A percentile compares a stretch with the other conserved stretches of the same genome.
Evolutionary conservation across 208 protist genomes (phyloP).

Genomic region (Leishmania tropica): DNA sequence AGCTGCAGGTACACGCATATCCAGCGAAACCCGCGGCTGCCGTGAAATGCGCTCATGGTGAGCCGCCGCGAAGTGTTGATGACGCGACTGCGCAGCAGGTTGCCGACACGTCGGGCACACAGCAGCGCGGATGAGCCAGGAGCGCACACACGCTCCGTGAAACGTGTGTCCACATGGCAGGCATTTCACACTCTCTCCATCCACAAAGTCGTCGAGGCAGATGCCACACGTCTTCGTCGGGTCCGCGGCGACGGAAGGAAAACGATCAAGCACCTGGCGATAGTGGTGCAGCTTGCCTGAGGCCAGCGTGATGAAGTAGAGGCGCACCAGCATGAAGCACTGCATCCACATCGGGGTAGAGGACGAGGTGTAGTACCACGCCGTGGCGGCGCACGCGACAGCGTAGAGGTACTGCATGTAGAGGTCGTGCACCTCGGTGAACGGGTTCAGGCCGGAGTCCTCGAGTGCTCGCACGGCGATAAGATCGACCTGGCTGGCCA

Average conservation of each 20-base stretch:
- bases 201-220: conserved; percentile 68
- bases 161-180: conserved; percentile 87
- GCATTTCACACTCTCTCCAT: conserved; percentile 39
- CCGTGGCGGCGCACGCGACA: conserved; percentile 29
- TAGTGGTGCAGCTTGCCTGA: conserved; percentile 40
- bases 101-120: conserved; percentile 80
- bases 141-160: conserved; percentile 75
- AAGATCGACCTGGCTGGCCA: conserved; percentile 6
- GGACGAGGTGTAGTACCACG: conserved; percentile 51
- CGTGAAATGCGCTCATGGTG: neutral
- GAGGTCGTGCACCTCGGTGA: conserved; percentile 55
- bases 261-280: conserved; percentile 43
- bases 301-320: conserved; percentile 37
- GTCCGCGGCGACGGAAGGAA: conserved; percentile 46
- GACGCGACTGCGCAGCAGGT: conserved; percentile 5
- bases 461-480: conserved; percentile 17
- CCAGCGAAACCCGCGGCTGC: conserved; percentile 7
- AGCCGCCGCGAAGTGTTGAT: neutral
- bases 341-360: conserved; percentile 48
- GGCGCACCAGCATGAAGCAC: conserved; percentile 43
- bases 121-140: conserved; percentile 61
- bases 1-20: neutral
- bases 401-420: conserved; percentile 30
- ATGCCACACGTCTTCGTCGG: conserved; percentile 62
- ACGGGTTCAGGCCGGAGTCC: conserved; percentile 50